Evolutionary conservation across 306 rosid species (phyloP).

Genomic region (Vigna reflexopilosa): DNA sequence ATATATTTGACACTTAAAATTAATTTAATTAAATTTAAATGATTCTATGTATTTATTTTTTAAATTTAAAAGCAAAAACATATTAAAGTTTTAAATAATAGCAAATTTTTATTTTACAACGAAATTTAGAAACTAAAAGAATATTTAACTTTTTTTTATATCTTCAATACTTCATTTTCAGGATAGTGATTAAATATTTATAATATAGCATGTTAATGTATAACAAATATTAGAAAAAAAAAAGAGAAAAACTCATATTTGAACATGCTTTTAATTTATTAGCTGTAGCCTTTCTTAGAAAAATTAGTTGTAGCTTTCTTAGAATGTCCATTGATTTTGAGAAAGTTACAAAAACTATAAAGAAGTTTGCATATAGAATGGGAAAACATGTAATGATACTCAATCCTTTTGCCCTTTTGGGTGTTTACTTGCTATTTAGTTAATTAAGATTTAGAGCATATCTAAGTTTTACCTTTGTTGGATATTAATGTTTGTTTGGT

Average conservation of each 20-base stretch:
- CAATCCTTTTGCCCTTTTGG: not conserved
- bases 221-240: not conserved
- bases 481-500: no score
- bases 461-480: constrained; percentile 18
- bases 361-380: not conserved
- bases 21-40: no score
- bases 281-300: not conserved
- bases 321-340: not conserved
- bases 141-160: no score
- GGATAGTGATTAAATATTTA: not conserved
- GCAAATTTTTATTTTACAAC: no score
- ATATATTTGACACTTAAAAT: no score
- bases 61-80: no score
- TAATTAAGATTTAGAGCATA: constrained; percentile 9
- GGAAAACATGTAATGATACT: not conserved
- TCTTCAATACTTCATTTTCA: not conserved
- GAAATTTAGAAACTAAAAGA: no score
- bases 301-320: constrained; percentile 4
- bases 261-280: not conserved
- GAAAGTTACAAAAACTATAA: constrained; percentile 3
- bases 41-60: no score
- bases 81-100: no score
- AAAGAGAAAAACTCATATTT: no score
- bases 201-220: not conserved
- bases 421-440: constrained; percentile 10